Evolutionary conservation across 768 basidiomycete species (phyloP).

Genomic region (Leucosporidium scottii): DNA sequence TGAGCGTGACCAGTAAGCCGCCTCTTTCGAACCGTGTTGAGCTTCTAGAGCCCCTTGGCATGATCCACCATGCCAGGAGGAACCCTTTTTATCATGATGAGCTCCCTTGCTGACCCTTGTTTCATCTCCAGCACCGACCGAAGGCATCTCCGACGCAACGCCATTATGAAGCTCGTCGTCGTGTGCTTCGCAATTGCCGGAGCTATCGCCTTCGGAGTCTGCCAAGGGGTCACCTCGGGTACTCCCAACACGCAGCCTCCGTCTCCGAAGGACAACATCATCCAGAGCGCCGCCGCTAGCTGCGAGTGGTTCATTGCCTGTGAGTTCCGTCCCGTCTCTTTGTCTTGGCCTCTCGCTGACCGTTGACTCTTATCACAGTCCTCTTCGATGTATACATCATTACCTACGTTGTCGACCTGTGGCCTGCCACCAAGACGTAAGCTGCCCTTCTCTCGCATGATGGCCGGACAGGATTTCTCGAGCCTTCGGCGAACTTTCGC

Average conservation of each 20-base stretch:
- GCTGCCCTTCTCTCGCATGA: too few relatives aligned
- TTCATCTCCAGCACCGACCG: conserved; percentile 40
- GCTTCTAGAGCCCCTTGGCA: too few relatives aligned
- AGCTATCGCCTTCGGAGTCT: conserved; percentile 36
- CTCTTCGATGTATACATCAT: conserved; percentile 40
- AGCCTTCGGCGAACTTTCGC: too few relatives aligned
- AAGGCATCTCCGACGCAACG: conserved; percentile 40
- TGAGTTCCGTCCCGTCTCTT: conserved; percentile 12
- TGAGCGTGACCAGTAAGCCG: conserved; percentile 16
- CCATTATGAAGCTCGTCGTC: conserved; percentile 43
- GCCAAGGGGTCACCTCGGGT: too few relatives aligned
- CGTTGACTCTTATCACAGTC: too few relatives aligned
- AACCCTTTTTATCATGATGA: too few relatives aligned
- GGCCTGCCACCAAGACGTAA: conserved; percentile 40
- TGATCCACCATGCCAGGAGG: too few relatives aligned
- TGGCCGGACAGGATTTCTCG: too few relatives aligned
- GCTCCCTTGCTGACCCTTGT: neutral
- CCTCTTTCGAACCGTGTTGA: too few relatives aligned
- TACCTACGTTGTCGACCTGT: conserved; percentile 44
- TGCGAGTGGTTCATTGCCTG: conserved; percentile 44
- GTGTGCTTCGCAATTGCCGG: conserved; percentile 40
- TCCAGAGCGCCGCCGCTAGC: conserved; percentile 41
- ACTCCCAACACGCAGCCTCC: conserved; percentile 4
- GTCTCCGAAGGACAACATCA: conserved; percentile 38
- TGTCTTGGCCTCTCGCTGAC: too few relatives aligned